Conservation (phyloP, 305 asterid genomes). For the Fraxinus angustifolia region DNA sequence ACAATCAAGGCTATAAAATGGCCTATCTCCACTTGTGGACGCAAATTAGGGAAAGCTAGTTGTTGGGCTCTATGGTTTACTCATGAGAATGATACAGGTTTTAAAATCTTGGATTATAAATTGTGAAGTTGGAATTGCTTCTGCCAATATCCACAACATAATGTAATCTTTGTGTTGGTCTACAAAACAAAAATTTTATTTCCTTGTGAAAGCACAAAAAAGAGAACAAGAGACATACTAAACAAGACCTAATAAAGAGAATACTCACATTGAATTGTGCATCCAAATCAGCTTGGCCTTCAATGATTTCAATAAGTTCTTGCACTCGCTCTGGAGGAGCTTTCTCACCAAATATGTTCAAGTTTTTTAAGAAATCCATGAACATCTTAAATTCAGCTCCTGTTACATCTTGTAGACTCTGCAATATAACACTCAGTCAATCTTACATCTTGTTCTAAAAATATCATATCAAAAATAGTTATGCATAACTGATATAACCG, state of each 20-base stretch:
- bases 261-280: slow-evolving; percentile 75
- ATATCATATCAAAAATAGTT: slow-evolving; percentile 4
- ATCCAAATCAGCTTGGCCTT: slow-evolving; percentile 95
- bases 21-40: background rate
- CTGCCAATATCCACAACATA: background rate
- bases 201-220: background rate
- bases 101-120: background rate
- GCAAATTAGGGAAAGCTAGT: background rate
- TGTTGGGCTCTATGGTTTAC: background rate
- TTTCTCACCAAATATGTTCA: slow-evolving; percentile 78
- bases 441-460: slow-evolving; percentile 20
- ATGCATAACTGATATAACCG: background rate
- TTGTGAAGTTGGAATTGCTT: background rate
- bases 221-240: background rate
- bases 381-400: slow-evolving; percentile 95
- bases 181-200: background rate
- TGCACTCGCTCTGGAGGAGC: slow-evolving; percentile 76
- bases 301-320: slow-evolving; percentile 81
- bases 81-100: background rate
- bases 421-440: slow-evolving; percentile 32
- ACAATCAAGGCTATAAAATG: background rate
- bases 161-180: background rate
- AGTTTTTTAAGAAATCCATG: slow-evolving; percentile 77
- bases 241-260: slow-evolving; percentile 3
- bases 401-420: slow-evolving; percentile 95